These are phyloP conservation scores for Lipomyces yamanashiensis DNA, from an alignment of 805 yeast genomes.

Conservation along the genomic window DNA sequence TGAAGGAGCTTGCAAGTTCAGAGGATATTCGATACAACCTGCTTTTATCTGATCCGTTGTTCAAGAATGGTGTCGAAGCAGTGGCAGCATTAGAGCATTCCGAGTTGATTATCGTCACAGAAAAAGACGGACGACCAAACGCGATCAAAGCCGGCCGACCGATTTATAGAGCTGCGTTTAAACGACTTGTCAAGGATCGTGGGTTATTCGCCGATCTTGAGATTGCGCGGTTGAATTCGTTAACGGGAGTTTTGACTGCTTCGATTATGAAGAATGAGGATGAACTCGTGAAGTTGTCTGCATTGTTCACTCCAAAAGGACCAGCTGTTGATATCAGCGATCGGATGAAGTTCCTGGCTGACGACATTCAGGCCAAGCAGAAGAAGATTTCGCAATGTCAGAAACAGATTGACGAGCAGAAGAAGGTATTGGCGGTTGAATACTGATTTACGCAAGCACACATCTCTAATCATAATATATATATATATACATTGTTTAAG, in stretches of 20 bases:
- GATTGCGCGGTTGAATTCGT: conserved; percentile 58
- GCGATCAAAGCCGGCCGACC: conserved; percentile 83
- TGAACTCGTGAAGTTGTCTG: conserved; percentile 56
- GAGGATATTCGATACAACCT: conserved; percentile 46
- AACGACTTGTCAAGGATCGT: conserved; percentile 61
- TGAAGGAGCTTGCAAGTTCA: conserved; percentile 61
- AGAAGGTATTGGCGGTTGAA: conserved; percentile 33
- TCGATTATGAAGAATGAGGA: conserved; percentile 70
- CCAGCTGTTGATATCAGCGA: conserved; percentile 60
- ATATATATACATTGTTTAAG: background rate
- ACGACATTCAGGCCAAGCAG: conserved; percentile 68
- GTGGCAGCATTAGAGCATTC: conserved; percentile 75
- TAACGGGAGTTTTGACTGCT: conserved; percentile 62
- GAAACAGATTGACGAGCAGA: conserved; percentile 38
- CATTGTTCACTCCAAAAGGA: conserved; percentile 23
- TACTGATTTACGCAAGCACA: conserved; percentile 3
- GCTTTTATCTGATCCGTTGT: conserved; percentile 42
- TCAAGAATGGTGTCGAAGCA: conserved; percentile 49
- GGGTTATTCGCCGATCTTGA: conserved; percentile 66
- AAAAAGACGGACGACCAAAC: conserved; percentile 69
- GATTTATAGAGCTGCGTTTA: conserved; percentile 77
- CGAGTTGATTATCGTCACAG: conserved; percentile 71
- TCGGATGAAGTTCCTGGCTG: conserved; percentile 68
- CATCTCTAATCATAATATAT: background rate
- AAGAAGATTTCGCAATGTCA: conserved; percentile 56